Conservation (phyloP, 2,329 filamentous ascomycete species). For the Rhynchosporium graminicola region DNA sequence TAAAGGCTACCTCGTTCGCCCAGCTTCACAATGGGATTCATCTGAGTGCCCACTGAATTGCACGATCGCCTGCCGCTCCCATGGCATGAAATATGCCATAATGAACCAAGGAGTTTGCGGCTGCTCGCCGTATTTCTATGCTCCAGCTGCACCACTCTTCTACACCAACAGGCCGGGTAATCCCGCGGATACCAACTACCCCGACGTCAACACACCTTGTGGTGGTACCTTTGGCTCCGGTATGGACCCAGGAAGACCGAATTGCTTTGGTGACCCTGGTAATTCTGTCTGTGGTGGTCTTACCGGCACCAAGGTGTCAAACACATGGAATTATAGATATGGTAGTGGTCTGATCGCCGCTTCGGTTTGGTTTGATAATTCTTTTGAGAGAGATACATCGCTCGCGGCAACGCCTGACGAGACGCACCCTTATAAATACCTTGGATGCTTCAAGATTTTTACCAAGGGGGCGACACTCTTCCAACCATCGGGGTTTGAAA, state of each 20-base stretch:
- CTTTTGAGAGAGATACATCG: not conserved
- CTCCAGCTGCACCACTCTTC: not conserved
- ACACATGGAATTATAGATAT: not conserved
- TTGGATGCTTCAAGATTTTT: conserved; percentile 1
- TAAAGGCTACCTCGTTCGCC: not conserved
- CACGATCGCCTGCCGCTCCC: conserved; percentile 3
- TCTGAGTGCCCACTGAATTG: conserved; percentile 3
- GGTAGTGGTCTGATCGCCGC: not conserved
- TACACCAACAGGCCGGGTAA: not conserved
- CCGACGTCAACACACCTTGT: not conserved
- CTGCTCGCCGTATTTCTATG: conserved; percentile 7
- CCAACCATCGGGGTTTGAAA: conserved; percentile 9
- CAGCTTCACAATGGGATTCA: not conserved
- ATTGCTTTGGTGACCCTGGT: conserved; percentile 3
- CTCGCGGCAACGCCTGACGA: not conserved
- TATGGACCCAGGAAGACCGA: not conserved
- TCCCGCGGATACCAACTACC: not conserved
- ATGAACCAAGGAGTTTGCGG: not conserved
- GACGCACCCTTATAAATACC: not conserved
- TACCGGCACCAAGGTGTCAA: not conserved
- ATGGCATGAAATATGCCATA: conserved; percentile 16
- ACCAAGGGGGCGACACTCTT: not conserved
- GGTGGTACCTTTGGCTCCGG: not conserved
- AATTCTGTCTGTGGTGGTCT: not conserved
- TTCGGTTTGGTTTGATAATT: conserved; percentile 5